Conservation (phyloP, 2,329 filamentous ascomycete genomes). For the Colletotrichum gloeosporioides region DNA sequence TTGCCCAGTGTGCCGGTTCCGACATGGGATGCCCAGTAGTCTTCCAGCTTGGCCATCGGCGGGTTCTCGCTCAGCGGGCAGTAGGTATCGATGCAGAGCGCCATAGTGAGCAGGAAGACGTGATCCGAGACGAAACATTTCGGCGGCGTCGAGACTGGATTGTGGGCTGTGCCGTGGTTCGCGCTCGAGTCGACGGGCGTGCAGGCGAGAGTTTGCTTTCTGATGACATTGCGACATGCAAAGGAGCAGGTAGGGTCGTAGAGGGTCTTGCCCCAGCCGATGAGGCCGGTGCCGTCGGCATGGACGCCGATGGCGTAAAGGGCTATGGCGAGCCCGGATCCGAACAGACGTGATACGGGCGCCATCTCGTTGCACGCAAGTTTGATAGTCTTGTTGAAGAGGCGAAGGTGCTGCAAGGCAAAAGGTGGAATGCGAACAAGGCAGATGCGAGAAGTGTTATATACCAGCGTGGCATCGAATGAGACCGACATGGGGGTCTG, state of each 20-base stretch:
- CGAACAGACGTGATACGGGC: background rate
- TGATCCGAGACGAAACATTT: constrained; percentile 29
- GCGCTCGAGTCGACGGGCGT: constrained; percentile 5
- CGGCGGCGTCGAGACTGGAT: constrained; percentile 24
- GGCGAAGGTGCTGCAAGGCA: background rate
- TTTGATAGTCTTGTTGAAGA: background rate
- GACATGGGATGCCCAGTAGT: constrained; percentile 3
- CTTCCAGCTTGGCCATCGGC: background rate
- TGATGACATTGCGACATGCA: constrained; percentile 27
- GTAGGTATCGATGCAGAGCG: constrained; percentile 31
- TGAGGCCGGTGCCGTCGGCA: constrained; percentile 11
- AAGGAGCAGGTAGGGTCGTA: constrained; percentile 32
- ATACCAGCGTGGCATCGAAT: background rate
- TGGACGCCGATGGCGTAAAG: background rate
- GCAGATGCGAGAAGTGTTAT: background rate
- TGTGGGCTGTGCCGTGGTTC: constrained; percentile 1
- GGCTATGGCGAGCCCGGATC: background rate
- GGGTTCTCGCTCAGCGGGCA: constrained; percentile 5
- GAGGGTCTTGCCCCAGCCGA: constrained; percentile 17
- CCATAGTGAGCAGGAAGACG: constrained; percentile 29
- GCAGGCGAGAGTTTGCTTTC: constrained; percentile 28
- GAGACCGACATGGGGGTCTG: background rate
- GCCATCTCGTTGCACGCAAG: background rate
- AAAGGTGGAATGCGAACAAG: background rate
- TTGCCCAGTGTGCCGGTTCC: constrained; percentile 8